Conservation (phyloP, 1,139 yeast species). For the Pichia sp. region DNA sequence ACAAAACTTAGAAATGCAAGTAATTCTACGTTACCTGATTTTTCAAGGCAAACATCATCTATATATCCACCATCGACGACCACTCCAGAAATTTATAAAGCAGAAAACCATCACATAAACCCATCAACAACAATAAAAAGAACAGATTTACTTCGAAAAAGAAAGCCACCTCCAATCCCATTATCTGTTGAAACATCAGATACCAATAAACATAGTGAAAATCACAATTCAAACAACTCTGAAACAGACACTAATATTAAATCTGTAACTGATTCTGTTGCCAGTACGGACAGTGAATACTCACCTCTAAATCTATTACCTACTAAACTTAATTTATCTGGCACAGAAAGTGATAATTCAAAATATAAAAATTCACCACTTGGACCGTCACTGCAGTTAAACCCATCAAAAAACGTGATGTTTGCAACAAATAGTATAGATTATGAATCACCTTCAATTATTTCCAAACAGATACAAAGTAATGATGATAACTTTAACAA, state of each 20-base stretch:
- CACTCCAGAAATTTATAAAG: neutral
- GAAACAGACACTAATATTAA: constrained; percentile 1
- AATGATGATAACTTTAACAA: neutral
- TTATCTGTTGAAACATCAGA: constrained; percentile 4
- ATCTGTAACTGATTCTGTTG: neutral
- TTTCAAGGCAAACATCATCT: constrained; percentile 14
- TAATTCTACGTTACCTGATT: constrained; percentile 7
- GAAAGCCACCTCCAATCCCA: constrained; percentile 15
- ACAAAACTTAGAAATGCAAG: neutral
- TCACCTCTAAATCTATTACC: constrained; percentile 12
- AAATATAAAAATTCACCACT: neutral
- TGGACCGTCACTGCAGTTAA: neutral
- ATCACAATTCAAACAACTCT: neutral
- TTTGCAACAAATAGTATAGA: neutral
- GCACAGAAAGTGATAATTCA: neutral
- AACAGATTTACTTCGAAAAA: constrained; percentile 8
- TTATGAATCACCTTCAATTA: constrained; percentile 8
- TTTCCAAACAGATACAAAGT: neutral
- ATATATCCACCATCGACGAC: constrained; percentile 11
- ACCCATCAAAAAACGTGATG: constrained; percentile 2
- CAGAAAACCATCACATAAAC: neutral
- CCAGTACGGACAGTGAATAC: constrained; percentile 13
- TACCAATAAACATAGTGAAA: neutral
- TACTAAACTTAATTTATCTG: too few relatives aligned
- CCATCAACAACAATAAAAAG: constrained; percentile 6